Evolutionary conservation across 2,329 filamentous ascomycete species (phyloP), one percentile per base, ranked within the genome.

Genomic region (Neobulgaria alba): DNA sequence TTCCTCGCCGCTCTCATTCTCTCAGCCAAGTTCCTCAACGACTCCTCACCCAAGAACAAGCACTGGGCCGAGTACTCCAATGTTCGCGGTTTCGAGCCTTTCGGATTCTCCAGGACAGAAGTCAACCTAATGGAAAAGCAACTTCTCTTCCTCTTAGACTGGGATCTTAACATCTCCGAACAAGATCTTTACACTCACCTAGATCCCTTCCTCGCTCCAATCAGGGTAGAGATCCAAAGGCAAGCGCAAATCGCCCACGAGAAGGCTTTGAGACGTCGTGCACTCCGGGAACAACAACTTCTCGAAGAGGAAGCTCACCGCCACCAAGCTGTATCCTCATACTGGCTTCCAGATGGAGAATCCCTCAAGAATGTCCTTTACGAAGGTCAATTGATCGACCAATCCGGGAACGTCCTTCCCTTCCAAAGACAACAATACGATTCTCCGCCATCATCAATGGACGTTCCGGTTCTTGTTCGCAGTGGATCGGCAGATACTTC

Each of bases 111-210:
- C 57, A 75, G 89, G 53, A 92, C 86, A 26, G 92, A 98, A 67
- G 92, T 98, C 57, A 98, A 98, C 70, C 74, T 96, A 48, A 98
- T 98, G 92, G 92, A 98, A 75, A 93, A 94, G 75, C 92, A 98
- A 67, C 75, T 98, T 20, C 81, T 98, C 38, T 92, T 87, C 69
- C 76, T 98, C 32, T 73, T 98, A 33, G 85, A 95, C 61, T 98
- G 89, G 87, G 87, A 98, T 53, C 77, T 95, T 46, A 77, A 85
- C 52, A 88, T 98, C 58, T 80, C 73, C 31, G 79, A 88, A 58
- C 73, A 89, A 41, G 88, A 96, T 56, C 79, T 98, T 32, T 87
- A 94, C 68, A 72, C 71, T 51, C 85, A 95, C 62, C 73, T 96
- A 30, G 87, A 95, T 54, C 76, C 76, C 31, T 96, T 96, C 72